phyloP scores from a whole-genome alignment of 345 rosid species.

The Citrus sp. region DNA sequence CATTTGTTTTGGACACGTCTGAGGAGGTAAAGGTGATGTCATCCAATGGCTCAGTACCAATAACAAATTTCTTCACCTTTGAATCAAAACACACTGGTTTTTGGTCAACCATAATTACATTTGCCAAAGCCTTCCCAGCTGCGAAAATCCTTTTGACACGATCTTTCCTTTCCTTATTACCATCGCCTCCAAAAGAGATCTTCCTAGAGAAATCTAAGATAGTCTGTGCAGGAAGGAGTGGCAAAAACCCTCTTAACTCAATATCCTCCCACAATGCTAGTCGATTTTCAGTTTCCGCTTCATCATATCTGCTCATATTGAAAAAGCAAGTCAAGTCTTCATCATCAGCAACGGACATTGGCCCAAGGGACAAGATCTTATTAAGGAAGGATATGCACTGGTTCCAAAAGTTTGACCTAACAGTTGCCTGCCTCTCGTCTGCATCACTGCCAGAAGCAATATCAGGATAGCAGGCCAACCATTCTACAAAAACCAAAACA shows the following conservation, averaged over 20 bases:
- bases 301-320: slow-evolving; percentile 86
- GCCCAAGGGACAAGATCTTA: slow-evolving; percentile 50
- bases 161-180: slow-evolving; percentile 59
- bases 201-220: slow-evolving; percentile 88
- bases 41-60: slow-evolving; percentile 60
- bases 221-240: slow-evolving; percentile 80
- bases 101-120: slow-evolving; percentile 56
- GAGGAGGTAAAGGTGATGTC: slow-evolving; percentile 28
- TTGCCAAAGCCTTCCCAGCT: slow-evolving; percentile 77
- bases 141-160: slow-evolving; percentile 78
- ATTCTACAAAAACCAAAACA: slow-evolving; percentile 77
- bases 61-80: slow-evolving; percentile 60
- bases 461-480: slow-evolving; percentile 92
- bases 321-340: slow-evolving; percentile 84
- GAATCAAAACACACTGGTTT: slow-evolving; percentile 63
- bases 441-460: slow-evolving; percentile 55
- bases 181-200: slow-evolving; percentile 54
- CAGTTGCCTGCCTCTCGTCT: slow-evolving; percentile 65
- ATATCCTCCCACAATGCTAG: slow-evolving; percentile 93
- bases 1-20: slow-evolving; percentile 25
- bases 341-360: slow-evolving; percentile 50
- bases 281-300: slow-evolving; percentile 83
- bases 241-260: slow-evolving; percentile 89
- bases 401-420: slow-evolving; percentile 67
- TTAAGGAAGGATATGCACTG: slow-evolving; percentile 64